Evolutionary conservation across 2,329 filamentous ascomycete species (phyloP), one percentile per base, ranked within the genome.

Genomic region (Trichoderma sp.): DNA sequence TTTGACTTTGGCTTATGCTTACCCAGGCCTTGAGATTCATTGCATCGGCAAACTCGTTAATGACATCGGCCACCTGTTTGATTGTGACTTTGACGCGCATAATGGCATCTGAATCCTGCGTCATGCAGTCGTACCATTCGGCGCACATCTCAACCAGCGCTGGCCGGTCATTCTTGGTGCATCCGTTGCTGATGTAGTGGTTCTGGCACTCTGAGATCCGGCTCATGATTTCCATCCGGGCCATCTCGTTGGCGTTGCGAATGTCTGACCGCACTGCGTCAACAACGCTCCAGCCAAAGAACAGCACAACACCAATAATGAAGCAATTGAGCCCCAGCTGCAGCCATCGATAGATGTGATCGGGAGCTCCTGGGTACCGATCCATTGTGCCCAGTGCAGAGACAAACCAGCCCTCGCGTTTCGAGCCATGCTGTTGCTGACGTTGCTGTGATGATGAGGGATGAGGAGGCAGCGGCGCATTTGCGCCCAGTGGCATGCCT

Each of bases 1-100:
- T 6, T 33, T 29, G 16, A 19, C 8, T 10, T 13, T 66, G 37
- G 5, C 16, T 5, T 16, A 4, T 52, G 31, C 84, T 72, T 79
- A 88, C 86, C 81, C 86, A 86, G 11, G 86, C 85, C 80, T 97
- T 97, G 80, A 93, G 91, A 72, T 91, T 93, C 79, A 98, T 94
- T 6, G 92, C 90, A 74, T 97, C 93, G 5, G 97, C 90, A 78
- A 98, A 97, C 75, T 91, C 91, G 78, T 98, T 97, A 79, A 98
- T 91, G 52, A 99, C 97, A 76, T 93, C 89, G 0, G 95, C 95
- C 77, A 97, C 92, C 31, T 94, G 96, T 76, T 92, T 91, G 5
- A 93, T 94, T 21, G 91, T 93, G 49, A 97, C 89, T 75, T 90
- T 91, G 53, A 95, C 91, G 47, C 91, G 86, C 73, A 92, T 94